phyloP scores from a whole-genome alignment of 139 green algal species.

The Bryopsis sp. region DNA sequence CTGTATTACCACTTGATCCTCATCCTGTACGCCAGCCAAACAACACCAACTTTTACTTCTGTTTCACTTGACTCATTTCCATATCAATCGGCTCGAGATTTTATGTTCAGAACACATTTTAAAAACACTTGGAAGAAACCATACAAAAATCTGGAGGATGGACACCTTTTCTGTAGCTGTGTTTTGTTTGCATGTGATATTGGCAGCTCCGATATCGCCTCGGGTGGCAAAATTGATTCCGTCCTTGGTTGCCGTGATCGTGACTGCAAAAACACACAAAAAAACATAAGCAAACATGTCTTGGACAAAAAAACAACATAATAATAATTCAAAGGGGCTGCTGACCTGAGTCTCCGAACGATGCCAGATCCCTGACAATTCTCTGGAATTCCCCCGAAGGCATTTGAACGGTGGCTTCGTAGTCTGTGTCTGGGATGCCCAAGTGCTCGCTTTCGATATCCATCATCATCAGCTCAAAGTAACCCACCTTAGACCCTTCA shows the following conservation, averaged over 20 bases:
- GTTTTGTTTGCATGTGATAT: conserved; percentile 82
- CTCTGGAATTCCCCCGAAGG: conserved; percentile 84
- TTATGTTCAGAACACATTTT: too few species aligned
- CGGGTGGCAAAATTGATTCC: conserved; percentile 92
- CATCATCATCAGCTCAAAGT: conserved; percentile 99
- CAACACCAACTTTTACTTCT: too few species aligned
- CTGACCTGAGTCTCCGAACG: conserved; percentile 88
- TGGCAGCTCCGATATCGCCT: conserved; percentile 92
- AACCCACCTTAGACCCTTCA: conserved; percentile 21
- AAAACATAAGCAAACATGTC: too few species aligned
- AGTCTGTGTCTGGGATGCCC: conserved; percentile 91
- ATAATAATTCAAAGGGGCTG: neutral
- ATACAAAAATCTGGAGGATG: neutral
- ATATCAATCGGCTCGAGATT: too few species aligned
- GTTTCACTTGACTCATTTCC: too few species aligned
- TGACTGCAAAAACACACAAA: conserved; percentile 45
- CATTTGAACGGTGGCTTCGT: conserved; percentile 81
- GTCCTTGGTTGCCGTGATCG: conserved; percentile 92
- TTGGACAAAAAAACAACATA: neutral
- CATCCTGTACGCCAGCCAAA: conserved; percentile 46
- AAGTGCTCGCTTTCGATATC: conserved; percentile 98
- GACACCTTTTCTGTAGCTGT: conserved; percentile 46
- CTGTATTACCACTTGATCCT: conserved; percentile 83
- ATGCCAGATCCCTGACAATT: conserved; percentile 79
- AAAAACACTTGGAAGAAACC: neutral